Evolutionary conservation across 768 basidiomycete genomes (phyloP), one percentile per base, ranked within the genome.

Genomic region (Tricholoma sp.): DNA sequence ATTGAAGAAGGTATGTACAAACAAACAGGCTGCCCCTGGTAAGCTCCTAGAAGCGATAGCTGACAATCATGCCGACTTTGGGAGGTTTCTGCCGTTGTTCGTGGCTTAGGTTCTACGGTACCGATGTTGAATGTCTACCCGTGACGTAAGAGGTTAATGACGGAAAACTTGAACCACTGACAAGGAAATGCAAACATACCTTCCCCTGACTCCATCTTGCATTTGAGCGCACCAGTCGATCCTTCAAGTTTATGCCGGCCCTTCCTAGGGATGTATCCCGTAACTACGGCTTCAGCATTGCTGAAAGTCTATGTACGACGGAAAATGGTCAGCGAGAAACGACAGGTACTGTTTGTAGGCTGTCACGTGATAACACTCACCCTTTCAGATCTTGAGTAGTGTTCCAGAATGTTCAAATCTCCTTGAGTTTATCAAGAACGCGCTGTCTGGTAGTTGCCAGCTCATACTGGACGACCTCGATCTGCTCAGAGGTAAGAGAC

Each of bases 131-230:
- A 85, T 2, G 69, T 76, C 83, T 83, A n/a, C n/a, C n/a, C n/a
- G n/a, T n/a, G n/a, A 56, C 5, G 50, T 55, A n/a, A n/a, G n/a
- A n/a, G n/a, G n/a, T n/a, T n/a, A n/a, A n/a, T n/a, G n/a, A n/a
- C n/a, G n/a, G n/a, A n/a, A n/a, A n/a, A n/a, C n/a, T n/a, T n/a
- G n/a, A n/a, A n/a, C n/a, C n/a, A n/a, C n/a, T n/a, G n/a, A n/a
- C n/a, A n/a, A n/a, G n/a, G n/a, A n/a, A n/a, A n/a, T n/a, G n/a
- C n/a, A n/a, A n/a, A n/a, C n/a, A n/a, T n/a, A 81, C 83, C 79
- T 85, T 84, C 27, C 81, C 81, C 3, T n/a, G 81, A 83, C 50
- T 71, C 79, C 83, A 85, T 85, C 64, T 77, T 78, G 65, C 82
- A 83, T 57, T 77, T 80, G 39, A 83, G 63, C 10, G 79, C 78